These are phyloP conservation scores for Alternaria sp. DNA, from an alignment of 2,329 filamentous ascomycete species.

Conservation along the genomic window DNA sequence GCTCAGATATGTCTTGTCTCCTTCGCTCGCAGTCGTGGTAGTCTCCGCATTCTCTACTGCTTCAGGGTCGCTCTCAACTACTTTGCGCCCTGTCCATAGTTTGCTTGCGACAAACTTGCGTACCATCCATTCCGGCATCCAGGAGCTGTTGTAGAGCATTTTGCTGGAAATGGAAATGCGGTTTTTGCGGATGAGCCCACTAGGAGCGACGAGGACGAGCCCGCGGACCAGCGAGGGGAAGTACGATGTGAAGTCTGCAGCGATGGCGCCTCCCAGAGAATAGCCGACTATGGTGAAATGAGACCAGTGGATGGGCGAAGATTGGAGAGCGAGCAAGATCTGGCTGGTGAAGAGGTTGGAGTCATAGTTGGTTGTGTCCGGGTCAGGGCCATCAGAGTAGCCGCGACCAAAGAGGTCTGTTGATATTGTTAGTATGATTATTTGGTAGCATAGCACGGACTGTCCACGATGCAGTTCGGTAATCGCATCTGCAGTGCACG, in stretches of 20 bases:
- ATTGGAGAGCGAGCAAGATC: conserved; percentile 72
- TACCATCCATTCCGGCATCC: conserved; percentile 66
- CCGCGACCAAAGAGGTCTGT: conserved; percentile 77
- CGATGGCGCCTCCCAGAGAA: conserved; percentile 78
- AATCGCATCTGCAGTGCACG: conserved; percentile 5
- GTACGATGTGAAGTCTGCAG: conserved; percentile 71
- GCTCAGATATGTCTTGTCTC: conserved; percentile 31
- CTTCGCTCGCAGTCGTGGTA: conserved; percentile 11
- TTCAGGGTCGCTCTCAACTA: conserved; percentile 36
- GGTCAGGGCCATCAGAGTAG: conserved; percentile 72
- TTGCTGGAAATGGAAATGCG: conserved; percentile 68
- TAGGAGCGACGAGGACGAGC: conserved; percentile 78
- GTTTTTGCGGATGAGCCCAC: conserved; percentile 72
- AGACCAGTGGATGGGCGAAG: conserved; percentile 63
- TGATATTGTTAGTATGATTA: conserved; percentile 7
- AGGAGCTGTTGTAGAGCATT: conserved; percentile 66
- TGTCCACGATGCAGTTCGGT: neutral
- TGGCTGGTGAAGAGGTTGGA: conserved; percentile 75
- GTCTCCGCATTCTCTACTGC: conserved; percentile 24
- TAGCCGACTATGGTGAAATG: conserved; percentile 79
- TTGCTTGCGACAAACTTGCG: conserved; percentile 49
- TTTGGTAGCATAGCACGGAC: neutral
- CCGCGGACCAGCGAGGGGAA: conserved; percentile 72
- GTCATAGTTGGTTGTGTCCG: conserved; percentile 69
- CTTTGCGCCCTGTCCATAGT: conserved; percentile 38